Base-by-base conservation (phyloP, 306 rosid species). In the Prinsepia uniflora region DNA sequence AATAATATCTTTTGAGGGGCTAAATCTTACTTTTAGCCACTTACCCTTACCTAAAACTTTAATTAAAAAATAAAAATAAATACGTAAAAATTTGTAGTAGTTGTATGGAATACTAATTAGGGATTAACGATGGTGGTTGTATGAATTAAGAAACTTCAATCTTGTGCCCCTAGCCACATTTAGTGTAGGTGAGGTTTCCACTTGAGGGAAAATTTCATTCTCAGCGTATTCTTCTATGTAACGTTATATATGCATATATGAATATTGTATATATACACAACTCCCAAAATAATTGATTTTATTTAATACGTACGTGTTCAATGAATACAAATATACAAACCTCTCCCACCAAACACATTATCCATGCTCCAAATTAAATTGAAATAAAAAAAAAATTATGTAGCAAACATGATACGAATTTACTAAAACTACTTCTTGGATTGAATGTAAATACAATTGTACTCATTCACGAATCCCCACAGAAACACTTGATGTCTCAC, bases 121-220 rank as follows among this genome's bases (percentile, higher is more conserved):
- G 3, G 36, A 30, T 30, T 30, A 30, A 30, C 2, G 36, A 30
- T 30, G n/a, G 6, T 13, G 12, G 53, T 48, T 13, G 53, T 53
- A 53, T 53, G 20, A n/a, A n/a, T 53, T 53, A 5, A 13, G 53
- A 13, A 48, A 48, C 53, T 13, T 11, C 4, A 47, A 17, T 52
- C 20, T 5, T 52, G 12, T 40, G 39, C 34, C 6, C 3, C 10
- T 50, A 12, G n/a, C 55, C 75, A 5, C 18, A 7, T 17, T 18
- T 18, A 41, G 42, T 42, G 17, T 70, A 36, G 80, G 63, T 82
- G 75, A 72, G 76, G 75, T 78, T 78, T 85, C 85, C 9, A 62
- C 63, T 50, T 85, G 75, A 17, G 43, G 53, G 70, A 78, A 72
- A n/a, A n/a, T n/a, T n/a, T n/a, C n/a, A n/a, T n/a, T n/a, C n/a